These are phyloP conservation scores for Chlorencoelia australis DNA, from an alignment of 2,329 filamentous ascomycete species.

Conservation along the genomic window DNA sequence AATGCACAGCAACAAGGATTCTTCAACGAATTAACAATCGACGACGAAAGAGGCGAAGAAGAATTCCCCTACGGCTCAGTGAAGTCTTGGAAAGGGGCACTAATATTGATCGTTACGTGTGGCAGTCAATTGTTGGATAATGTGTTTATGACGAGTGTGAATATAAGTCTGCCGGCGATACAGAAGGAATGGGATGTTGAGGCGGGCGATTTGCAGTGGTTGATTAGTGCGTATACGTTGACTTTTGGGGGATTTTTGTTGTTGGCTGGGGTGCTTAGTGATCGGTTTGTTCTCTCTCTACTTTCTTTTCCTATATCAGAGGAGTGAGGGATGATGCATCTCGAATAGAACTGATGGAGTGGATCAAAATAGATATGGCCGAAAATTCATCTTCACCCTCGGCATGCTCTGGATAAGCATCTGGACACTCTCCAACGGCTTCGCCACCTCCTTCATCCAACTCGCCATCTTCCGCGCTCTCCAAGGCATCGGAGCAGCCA, in stretches of 20 bases:
- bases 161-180: conserved; percentile 32
- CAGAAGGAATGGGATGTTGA: conserved; percentile 30
- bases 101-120: conserved; percentile 32
- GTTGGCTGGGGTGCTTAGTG: conserved; percentile 28
- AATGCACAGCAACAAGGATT: no score
- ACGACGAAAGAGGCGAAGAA: no score
- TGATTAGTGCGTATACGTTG: conserved; percentile 33
- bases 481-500: conserved; percentile 36
- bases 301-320: neutral
- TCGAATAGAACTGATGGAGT: neutral
- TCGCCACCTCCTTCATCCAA: conserved; percentile 34
- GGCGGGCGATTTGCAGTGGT: conserved; percentile 31
- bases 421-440: conserved; percentile 30
- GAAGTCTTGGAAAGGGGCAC: conserved; percentile 29
- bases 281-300: conserved; percentile 8
- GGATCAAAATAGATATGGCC: conserved; percentile 23
- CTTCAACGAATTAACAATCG: no score
- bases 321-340: no score
- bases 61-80: conserved; percentile 28
- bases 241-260: conserved; percentile 31
- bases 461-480: conserved; percentile 35
- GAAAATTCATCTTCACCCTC: conserved; percentile 30
- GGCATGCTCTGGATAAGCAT: conserved; percentile 29
- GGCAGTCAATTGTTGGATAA: conserved; percentile 35
- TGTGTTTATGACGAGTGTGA: conserved; percentile 34